Percentiles rank a stretch among this genome's conserved stretches.
These are phyloP conservation scores for Colletotrichum melonis DNA, from an alignment of 2,329 filamentous ascomycete genomes.

Conservation along the genomic window DNA sequence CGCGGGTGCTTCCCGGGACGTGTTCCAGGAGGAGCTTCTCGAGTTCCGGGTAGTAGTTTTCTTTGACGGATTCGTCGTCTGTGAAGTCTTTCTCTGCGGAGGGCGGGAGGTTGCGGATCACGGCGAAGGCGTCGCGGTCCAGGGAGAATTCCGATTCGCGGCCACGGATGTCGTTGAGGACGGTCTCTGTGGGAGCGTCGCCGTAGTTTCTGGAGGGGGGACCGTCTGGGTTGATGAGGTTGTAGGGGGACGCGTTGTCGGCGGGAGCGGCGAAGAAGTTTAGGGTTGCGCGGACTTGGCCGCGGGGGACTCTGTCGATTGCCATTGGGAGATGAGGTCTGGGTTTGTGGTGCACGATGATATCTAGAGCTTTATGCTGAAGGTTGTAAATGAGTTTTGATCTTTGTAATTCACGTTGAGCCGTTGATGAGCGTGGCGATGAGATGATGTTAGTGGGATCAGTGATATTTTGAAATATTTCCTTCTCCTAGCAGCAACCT, in stretches of 20 bases:
- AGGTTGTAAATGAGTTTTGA: background rate
- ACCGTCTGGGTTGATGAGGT: conserved; percentile 75
- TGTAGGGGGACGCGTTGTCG: conserved; percentile 70
- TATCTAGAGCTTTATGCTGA: background rate
- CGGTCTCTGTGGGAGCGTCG: conserved; percentile 60
- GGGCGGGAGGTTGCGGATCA: conserved; percentile 68
- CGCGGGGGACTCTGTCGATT: conserved; percentile 60
- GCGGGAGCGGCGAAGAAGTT: conserved; percentile 73
- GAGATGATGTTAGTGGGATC: background rate
- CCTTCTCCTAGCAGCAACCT: too few species aligned
- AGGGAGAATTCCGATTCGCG: conserved; percentile 74
- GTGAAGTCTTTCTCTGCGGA: conserved; percentile 70
- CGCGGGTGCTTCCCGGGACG: conserved; percentile 72
- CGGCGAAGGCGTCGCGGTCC: conserved; percentile 80
- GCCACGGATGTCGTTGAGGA: conserved; percentile 79
- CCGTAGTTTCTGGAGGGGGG: conserved; percentile 74
- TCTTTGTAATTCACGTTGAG: background rate
- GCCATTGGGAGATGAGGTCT: conserved; percentile 45
- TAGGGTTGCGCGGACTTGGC: conserved; percentile 71
- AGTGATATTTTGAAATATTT: background rate
- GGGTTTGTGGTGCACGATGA: conserved; percentile 8
- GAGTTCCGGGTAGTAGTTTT: conserved; percentile 87
- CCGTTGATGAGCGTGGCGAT: background rate
- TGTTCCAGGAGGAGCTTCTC: conserved; percentile 75
- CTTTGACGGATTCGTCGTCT: conserved; percentile 75